Conservation (phyloP, 805 yeast genomes). For the Cyberlindnera japonica region DNA sequence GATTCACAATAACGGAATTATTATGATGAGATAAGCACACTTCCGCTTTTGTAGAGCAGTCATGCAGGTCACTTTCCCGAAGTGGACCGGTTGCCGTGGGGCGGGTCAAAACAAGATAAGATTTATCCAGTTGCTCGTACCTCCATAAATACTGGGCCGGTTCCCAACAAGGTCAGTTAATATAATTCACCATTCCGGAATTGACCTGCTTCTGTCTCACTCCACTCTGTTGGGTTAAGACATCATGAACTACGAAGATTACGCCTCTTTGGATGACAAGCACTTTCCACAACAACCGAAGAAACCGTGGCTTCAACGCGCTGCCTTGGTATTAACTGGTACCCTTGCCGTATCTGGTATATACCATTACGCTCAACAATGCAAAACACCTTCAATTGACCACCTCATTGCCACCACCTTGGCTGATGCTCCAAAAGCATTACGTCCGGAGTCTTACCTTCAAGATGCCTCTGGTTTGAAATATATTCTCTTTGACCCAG, state of each 20-base stretch:
- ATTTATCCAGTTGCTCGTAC: too few species aligned
- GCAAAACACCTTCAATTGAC: not conserved
- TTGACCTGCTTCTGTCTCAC: too few species aligned
- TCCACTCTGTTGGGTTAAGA: too few species aligned
- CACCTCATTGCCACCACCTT: not conserved
- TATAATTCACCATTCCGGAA: too few species aligned
- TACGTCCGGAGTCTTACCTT: constrained; percentile 14
- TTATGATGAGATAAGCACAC: too few species aligned
- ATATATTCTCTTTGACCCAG: constrained; percentile 13
- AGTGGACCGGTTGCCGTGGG: not conserved
- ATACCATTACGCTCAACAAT: constrained; percentile 1
- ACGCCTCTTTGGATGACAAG: constrained; percentile 2
- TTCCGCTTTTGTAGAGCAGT: too few species aligned
- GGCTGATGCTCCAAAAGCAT: not conserved
- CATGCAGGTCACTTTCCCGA: not conserved
- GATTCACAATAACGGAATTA: too few species aligned
- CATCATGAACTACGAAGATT: not conserved
- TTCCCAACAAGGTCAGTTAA: too few species aligned
- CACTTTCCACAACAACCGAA: not conserved
- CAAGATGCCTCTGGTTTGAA: constrained; percentile 12
- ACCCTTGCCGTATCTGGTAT: constrained; percentile 9
- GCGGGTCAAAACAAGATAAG: not conserved
- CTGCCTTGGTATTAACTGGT: constrained; percentile 8
- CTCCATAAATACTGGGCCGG: too few species aligned
- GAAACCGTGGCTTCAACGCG: constrained; percentile 9